Percentiles rank a stretch among this genome's conserved stretches.
Conservation (phyloP, 805 yeast species). For the Hermanozyma aechmeae region DNA sequence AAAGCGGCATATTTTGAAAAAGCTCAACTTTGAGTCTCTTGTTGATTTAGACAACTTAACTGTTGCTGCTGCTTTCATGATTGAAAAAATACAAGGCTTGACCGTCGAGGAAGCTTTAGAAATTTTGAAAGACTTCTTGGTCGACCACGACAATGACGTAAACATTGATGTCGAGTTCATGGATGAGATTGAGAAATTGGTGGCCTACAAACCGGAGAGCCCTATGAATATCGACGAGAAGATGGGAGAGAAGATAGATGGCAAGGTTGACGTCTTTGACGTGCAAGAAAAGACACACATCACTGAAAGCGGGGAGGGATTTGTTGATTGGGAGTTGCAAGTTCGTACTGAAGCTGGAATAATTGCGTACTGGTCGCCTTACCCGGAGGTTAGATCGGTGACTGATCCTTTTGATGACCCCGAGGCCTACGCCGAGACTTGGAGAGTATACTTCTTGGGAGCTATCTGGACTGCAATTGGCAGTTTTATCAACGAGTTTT, state of each 20-base stretch:
- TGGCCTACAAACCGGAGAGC: too few species aligned
- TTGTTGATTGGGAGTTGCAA: neutral
- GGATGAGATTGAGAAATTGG: slow-evolving; percentile 3
- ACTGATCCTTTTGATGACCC: slow-evolving; percentile 44
- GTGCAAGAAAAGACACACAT: too few species aligned
- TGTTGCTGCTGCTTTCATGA: neutral
- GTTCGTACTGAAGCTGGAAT: neutral
- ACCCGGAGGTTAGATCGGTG: neutral
- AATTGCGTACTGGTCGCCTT: neutral
- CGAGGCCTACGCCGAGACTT: slow-evolving; percentile 37
- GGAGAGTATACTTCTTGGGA: slow-evolving; percentile 21
- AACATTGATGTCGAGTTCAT: neutral
- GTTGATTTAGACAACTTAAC: neutral
- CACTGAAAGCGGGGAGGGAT: too few species aligned
- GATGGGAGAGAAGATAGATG: too few species aligned
- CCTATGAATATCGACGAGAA: too few species aligned
- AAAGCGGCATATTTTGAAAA: neutral
- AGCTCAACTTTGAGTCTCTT: neutral
- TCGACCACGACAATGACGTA: neutral
- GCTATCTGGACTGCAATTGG: neutral
- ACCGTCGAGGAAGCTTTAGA: neutral
- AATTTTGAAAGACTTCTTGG: neutral
- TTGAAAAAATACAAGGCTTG: neutral
- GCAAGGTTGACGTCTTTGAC: too few species aligned
- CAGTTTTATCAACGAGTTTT: neutral